phyloP scores from a whole-genome alignment of 2,329 filamentous ascomycete genomes.

The Thermothelomyces thermophilus region DNA sequence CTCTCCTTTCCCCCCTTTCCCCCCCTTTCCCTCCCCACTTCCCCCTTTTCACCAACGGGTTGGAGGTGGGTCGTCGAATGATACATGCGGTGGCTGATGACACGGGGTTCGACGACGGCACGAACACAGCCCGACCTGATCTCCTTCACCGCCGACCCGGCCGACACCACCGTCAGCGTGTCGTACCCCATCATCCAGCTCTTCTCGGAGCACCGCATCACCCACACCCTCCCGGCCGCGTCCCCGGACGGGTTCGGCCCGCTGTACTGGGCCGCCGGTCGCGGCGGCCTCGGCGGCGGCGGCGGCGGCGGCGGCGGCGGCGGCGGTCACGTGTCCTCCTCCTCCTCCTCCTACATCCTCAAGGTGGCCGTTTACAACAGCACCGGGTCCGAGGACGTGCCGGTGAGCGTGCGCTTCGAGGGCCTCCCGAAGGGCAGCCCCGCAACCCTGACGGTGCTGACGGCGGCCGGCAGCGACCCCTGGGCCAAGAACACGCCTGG shows the following conservation, averaged over 20 bases:
- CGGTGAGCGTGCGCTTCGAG: slow-evolving; percentile 36
- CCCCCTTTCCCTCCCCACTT: too few species aligned
- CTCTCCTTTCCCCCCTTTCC: too few species aligned
- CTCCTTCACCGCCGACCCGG: slow-evolving; percentile 8
- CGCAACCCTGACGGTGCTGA: slow-evolving; percentile 41
- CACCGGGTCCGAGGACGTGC: slow-evolving; percentile 34
- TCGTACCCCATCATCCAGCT: slow-evolving; percentile 3
- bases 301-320: too few species aligned
- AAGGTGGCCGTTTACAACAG: slow-evolving; percentile 50
- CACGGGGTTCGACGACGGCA: too few species aligned
- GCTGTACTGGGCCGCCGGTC: slow-evolving; percentile 45
- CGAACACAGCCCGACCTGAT: slow-evolving; percentile 4
- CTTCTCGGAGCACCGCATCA: slow-evolving; percentile 27
- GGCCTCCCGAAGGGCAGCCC: slow-evolving; percentile 31
- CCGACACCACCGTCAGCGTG: slow-evolving; percentile 3
- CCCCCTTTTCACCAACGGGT: too few species aligned
- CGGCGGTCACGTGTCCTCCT: too few species aligned
- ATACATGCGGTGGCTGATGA: too few species aligned
- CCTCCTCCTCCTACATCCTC: slow-evolving; percentile 34
- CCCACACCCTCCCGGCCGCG: slow-evolving; percentile 39
- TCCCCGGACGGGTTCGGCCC: slow-evolving; percentile 36
- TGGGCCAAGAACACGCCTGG: slow-evolving; percentile 41
- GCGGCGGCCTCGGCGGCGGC: slow-evolving; percentile 24
- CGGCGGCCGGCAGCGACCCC: slow-evolving; percentile 30
- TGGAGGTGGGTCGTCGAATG: too few species aligned